These are phyloP conservation scores for Lentinus polychrous DNA, from an alignment of 1,284 basidiomycete species.

Conservation along the genomic window DNA sequence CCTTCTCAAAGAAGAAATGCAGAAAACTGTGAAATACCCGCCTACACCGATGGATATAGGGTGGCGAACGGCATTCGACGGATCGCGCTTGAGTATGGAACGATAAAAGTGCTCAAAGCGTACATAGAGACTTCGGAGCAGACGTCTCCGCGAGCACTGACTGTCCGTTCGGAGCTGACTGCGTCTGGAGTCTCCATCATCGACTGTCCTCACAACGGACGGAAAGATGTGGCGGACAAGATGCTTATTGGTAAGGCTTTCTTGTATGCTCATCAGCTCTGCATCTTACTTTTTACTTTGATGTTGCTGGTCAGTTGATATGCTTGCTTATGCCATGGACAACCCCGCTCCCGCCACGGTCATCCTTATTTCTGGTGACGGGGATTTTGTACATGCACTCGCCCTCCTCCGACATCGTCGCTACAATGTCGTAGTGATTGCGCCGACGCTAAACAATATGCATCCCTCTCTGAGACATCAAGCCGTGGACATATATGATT, in stretches of 20 bases:
- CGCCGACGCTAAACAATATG: constrained; percentile 30
- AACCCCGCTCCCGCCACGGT: constrained; percentile 44
- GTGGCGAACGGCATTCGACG: constrained; percentile 21
- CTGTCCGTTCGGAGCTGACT: constrained; percentile 43
- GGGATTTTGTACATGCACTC: constrained; percentile 53
- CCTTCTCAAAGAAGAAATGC: no score
- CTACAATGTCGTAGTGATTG: constrained; percentile 44
- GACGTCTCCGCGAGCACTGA: constrained; percentile 20
- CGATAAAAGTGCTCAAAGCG: constrained; percentile 33
- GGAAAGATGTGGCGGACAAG: constrained; percentile 35
- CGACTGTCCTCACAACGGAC: constrained; percentile 38
- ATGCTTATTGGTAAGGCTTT: constrained; percentile 29
- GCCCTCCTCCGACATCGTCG: constrained; percentile 44
- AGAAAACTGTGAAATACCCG: constrained; percentile 53
- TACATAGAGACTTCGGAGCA: constrained; percentile 40
- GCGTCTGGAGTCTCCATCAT: constrained; percentile 32
- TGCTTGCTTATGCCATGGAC: constrained; percentile 54
- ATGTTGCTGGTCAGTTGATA: constrained; percentile 37
- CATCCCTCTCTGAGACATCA: constrained; percentile 43
- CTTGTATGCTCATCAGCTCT: background rate
- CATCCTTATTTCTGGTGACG: constrained; percentile 49
- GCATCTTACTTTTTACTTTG: background rate
- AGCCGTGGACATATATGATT: constrained; percentile 48
- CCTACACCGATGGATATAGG: constrained; percentile 35
- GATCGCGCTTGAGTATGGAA: constrained; percentile 22